These are phyloP conservation scores for Plantago ovata DNA, from an alignment of 257 asterid species.

Conservation along the genomic window DNA sequence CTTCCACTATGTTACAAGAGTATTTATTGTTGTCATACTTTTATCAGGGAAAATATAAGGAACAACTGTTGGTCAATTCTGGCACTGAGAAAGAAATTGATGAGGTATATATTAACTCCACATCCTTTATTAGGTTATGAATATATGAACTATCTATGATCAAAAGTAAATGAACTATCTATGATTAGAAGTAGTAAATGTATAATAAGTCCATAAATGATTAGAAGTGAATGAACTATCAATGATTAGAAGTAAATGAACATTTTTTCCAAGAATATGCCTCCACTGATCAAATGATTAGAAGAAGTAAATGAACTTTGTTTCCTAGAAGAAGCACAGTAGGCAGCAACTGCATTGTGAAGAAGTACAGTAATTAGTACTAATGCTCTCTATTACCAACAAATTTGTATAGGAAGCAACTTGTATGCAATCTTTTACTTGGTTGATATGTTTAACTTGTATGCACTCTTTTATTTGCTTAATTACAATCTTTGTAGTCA, in stretches of 20 bases:
- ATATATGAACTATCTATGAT: no score
- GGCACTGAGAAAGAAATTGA: constrained; percentile 59
- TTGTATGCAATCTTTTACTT: no score
- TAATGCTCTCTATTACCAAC: no score
- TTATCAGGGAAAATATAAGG: constrained; percentile 66
- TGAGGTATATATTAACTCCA: constrained; percentile 47
- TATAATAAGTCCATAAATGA: no score
- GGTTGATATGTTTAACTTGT: no score
- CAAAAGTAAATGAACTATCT: constrained; percentile 5
- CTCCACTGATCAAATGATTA: not conserved
- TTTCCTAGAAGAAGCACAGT: not conserved
- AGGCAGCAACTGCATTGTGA: not conserved
- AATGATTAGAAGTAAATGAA: no score
- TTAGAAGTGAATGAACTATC: constrained; percentile 5
- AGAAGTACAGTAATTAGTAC: not conserved
- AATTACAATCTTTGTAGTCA: no score
- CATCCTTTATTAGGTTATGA: not conserved
- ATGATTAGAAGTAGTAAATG: no score
- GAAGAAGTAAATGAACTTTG: constrained; percentile 1
- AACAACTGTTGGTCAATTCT: constrained; percentile 52
- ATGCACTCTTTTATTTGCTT: no score
- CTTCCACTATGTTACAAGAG: constrained; percentile 1
- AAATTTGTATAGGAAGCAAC: no score
- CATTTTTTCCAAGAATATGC: not conserved
- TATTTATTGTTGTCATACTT: constrained; percentile 16